These are phyloP conservation scores for Colletotrichum spaethianum DNA, from an alignment of 2,329 filamentous ascomycete genomes.

Conservation along the genomic window DNA sequence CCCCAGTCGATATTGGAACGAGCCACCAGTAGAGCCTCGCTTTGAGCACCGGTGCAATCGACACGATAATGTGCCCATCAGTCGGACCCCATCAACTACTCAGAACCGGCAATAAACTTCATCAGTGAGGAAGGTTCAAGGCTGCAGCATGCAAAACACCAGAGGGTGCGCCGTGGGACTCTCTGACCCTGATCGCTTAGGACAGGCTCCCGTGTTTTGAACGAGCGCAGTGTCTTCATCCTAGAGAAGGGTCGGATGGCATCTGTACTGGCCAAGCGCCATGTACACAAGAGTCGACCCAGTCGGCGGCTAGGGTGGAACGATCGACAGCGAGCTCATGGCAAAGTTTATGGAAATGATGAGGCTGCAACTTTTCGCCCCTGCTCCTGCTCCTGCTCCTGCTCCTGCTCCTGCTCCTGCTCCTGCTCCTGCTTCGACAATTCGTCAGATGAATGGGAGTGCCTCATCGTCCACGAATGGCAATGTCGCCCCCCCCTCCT, in stretches of 20 bases:
- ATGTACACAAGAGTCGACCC: slow-evolving; percentile 9
- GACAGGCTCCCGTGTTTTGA: neutral
- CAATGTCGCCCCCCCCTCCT: neutral
- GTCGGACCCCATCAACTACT: neutral
- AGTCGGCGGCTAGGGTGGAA: neutral
- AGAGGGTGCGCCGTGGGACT: neutral
- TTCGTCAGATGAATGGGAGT: neutral
- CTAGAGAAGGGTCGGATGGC: slow-evolving; percentile 13
- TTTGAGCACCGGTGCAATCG: neutral
- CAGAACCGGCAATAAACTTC: neutral
- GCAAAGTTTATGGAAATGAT: neutral
- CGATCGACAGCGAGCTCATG: neutral
- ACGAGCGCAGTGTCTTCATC: slow-evolving; percentile 12
- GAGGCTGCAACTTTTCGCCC: neutral
- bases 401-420: too few relatives aligned
- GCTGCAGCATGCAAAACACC: slow-evolving; percentile 11
- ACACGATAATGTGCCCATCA: neutral
- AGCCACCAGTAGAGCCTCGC: neutral
- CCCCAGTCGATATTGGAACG: slow-evolving; percentile 9
- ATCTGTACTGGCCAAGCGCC: slow-evolving; percentile 31
- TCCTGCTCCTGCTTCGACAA: neutral
- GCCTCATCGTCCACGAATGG: neutral
- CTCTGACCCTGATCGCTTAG: slow-evolving; percentile 29
- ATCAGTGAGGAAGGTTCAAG: slow-evolving; percentile 4
- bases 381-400: neutral